Base-by-base conservation (phyloP, 768 basidiomycete species). In the Leccinellum albellum region DNA sequence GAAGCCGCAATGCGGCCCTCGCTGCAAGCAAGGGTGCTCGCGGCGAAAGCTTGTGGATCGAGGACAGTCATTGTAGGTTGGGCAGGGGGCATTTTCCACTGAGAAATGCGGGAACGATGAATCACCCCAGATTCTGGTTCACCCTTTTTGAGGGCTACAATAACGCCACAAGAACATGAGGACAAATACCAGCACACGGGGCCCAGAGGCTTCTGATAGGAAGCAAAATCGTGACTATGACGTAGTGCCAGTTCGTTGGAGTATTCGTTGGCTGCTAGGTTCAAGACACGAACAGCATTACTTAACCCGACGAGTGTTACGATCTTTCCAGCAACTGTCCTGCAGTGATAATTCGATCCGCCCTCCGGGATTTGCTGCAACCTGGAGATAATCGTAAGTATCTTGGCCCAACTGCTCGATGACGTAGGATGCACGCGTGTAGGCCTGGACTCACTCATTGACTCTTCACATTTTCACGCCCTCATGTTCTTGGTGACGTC, bases 1-100 rank as follows among this genome's bases (percentile, higher is more conserved):
- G 60, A 26, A 17, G 65, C 66, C 24, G 51, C 51, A 48, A 50
- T 47, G 23, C 66, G 59, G 20, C 62, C 70, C 12, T 64, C 61
- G 35, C 54, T 52, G 40, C 53, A n/a, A 45, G 61, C 54, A n/a
- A 72, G 52, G 42, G n/a, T 21, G 23, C 58, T 51, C 7, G 57
- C 62, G 40, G 63, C 50, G 31, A 71, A 64, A 51, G 52, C 33
- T 48, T 60, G 56, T n/a, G 45, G 61, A 32, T 66, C 54, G 17
- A 70, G 55, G 3, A 57, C 4, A 35, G 40, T 47, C 54, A 59
- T 60, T 29, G 37, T 24, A 33, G 32, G 47, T 1, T 23, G 55
- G 24, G 6, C 8, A 24, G 9, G 29, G 20, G 15, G 40, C 50
- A 58, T 68, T n/a, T 8, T 46, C 50, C 28, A 24, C n/a, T n/a